Evolutionary conservation across 257 asterid species (phyloP).

Genomic region (Datura wrightii): DNA sequence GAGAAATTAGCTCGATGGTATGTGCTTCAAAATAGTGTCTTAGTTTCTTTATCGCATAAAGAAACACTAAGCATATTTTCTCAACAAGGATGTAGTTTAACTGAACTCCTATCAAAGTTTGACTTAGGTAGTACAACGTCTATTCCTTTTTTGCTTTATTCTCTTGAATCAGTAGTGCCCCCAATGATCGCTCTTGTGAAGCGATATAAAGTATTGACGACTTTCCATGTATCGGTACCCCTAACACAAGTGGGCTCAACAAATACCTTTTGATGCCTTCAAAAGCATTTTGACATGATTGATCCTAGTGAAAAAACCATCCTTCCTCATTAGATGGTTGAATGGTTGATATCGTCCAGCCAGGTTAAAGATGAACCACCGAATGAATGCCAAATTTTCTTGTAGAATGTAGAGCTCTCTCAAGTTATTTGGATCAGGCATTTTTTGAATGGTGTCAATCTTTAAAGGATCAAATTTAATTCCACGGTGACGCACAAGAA

Average conservation of each 20-base stretch:
- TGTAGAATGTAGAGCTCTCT: constrained; percentile 15
- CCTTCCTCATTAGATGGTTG: too few relatives aligned
- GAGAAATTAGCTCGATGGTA: too few relatives aligned
- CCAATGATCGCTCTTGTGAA: neutral
- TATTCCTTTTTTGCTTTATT: constrained; percentile 20
- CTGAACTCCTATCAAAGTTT: too few relatives aligned
- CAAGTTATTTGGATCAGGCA: neutral
- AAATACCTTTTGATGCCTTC: neutral
- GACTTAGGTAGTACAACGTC: neutral
- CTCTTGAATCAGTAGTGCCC: neutral
- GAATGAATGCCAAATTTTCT: neutral
- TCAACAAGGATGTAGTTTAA: too few relatives aligned
- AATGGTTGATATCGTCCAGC: too few relatives aligned
- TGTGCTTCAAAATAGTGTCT: too few relatives aligned
- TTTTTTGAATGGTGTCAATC: neutral
- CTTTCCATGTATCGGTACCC: too few relatives aligned
- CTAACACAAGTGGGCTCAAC: too few relatives aligned
- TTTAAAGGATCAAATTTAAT: neutral
- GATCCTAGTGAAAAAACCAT: too few relatives aligned
- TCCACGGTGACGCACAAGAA: neutral
- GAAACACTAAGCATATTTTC: too few relatives aligned
- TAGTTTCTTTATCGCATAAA: too few relatives aligned
- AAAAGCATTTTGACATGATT: too few relatives aligned
- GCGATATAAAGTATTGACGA: neutral
- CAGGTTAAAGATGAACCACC: neutral